Evolutionary conservation across 139 green algal genomes (phyloP).

Genomic region (Chlorella sp.): DNA sequence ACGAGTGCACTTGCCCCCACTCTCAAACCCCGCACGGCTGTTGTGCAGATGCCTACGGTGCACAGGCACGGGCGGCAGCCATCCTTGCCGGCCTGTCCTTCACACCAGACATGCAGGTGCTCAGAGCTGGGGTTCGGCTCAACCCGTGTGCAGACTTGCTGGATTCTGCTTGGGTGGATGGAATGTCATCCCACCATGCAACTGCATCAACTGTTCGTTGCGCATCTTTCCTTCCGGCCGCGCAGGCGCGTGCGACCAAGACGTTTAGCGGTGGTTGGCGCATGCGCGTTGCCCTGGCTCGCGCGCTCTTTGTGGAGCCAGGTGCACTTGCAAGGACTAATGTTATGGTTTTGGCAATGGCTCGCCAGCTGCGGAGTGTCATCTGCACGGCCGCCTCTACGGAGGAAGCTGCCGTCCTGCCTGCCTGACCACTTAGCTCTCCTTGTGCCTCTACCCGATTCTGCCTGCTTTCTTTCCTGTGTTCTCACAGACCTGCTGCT

Average conservation of each 20-base stretch:
- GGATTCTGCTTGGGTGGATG: no score
- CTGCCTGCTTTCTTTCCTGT: no score
- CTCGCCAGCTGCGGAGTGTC: no score
- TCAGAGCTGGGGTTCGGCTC: neutral
- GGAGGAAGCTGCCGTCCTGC: no score
- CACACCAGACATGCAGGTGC: slow-evolving; percentile 66
- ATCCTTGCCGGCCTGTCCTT: slow-evolving; percentile 89
- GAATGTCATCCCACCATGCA: neutral
- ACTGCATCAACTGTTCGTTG: neutral
- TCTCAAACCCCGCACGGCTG: no score
- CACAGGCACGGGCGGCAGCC: slow-evolving; percentile 73
- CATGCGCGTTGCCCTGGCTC: slow-evolving; percentile 82
- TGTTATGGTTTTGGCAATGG: no score
- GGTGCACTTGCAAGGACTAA: neutral
- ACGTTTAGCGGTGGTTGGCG: slow-evolving; percentile 87
- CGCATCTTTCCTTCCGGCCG: neutral
- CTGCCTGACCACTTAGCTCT: no score
- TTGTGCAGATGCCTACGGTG: slow-evolving; percentile 71
- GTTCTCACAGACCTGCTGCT: slow-evolving; percentile 31
- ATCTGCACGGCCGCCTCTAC: no score
- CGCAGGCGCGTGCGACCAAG: slow-evolving; percentile 57
- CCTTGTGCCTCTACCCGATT: no score
- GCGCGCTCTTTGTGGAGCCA: slow-evolving; percentile 82
- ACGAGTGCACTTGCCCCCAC: no score
- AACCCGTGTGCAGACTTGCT: no score